Percentiles rank a stretch among this genome's conserved stretches.
Evolutionary conservation across 768 basidiomycete genomes (phyloP).

Genomic region (Chalciporus pseudorubinellus): DNA sequence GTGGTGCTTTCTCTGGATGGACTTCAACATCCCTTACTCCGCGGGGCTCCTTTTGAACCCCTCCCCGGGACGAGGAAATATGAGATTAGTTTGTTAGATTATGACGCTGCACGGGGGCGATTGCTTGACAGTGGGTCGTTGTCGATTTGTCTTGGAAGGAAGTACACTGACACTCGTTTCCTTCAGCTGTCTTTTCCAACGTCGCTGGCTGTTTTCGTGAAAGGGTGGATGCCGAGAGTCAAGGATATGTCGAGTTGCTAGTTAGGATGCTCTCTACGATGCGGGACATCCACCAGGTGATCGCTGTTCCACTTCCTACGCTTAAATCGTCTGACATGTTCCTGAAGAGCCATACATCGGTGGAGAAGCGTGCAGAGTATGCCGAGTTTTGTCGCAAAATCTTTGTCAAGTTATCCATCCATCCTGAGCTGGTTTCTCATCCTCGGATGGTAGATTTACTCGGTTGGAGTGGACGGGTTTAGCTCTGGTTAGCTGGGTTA

Average conservation of each 20-base stretch:
- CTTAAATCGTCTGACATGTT: slow-evolving; percentile 5
- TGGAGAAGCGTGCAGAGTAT: slow-evolving; percentile 30
- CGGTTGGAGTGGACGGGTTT: slow-evolving; percentile 28
- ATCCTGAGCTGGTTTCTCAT: slow-evolving; percentile 33
- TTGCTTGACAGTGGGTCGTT: slow-evolving; percentile 39
- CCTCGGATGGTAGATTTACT: slow-evolving; percentile 33
- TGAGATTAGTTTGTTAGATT: slow-evolving; percentile 31
- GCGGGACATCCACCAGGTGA: slow-evolving; percentile 46
- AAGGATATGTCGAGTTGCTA: slow-evolving; percentile 40
- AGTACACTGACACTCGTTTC: not conserved
- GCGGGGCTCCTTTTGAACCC: slow-evolving; percentile 29
- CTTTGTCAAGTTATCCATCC: slow-evolving; percentile 26
- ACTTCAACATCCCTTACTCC: slow-evolving; percentile 51
- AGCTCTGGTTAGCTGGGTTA: slow-evolving; percentile 15
- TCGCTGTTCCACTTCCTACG: slow-evolving; percentile 2
- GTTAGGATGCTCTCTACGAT: slow-evolving; percentile 51
- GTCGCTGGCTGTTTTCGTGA: slow-evolving; percentile 36
- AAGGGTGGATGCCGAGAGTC: slow-evolving; percentile 34
- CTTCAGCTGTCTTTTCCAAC: slow-evolving; percentile 47
- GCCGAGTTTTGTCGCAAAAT: slow-evolving; percentile 35
- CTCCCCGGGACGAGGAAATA: slow-evolving; percentile 24
- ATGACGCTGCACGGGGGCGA: slow-evolving; percentile 33
- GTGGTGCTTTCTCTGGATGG: slow-evolving; percentile 59
- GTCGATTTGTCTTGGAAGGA: no score
- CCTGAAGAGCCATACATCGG: slow-evolving; percentile 7